A percentile compares a stretch with the other conserved stretches of the same genome.
These are phyloP conservation scores for Cercospora nicotianae DNA, from an alignment of 2,329 filamentous ascomycete genomes.

Conservation along the genomic window DNA sequence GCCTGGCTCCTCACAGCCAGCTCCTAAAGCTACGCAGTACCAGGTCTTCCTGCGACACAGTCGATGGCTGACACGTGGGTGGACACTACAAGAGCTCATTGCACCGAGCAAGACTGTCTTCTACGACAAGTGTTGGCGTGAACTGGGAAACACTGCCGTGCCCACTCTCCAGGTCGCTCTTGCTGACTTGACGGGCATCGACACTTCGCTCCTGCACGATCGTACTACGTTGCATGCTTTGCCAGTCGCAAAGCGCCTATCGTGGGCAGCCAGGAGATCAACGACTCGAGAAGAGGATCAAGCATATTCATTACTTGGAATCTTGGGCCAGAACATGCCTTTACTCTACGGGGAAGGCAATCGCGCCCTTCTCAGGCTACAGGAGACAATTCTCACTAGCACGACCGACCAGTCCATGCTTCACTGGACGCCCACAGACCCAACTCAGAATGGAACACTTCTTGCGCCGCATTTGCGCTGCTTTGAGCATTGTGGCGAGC, in stretches of 20 bases:
- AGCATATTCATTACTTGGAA: conserved; percentile 28
- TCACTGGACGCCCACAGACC: conserved; percentile 13
- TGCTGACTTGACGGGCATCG: conserved; percentile 9
- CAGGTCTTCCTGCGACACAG: background rate
- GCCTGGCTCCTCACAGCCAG: background rate
- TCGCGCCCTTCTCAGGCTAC: conserved; percentile 25
- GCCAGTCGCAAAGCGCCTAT: conserved; percentile 19
- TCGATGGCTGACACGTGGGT: conserved; percentile 27
- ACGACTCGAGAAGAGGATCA: conserved; percentile 27
- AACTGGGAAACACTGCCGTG: background rate
- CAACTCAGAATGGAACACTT: background rate
- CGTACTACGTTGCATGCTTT: background rate
- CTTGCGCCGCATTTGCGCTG: conserved; percentile 1
- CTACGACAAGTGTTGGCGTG: conserved; percentile 19
- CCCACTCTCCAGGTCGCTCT: conserved; percentile 1
- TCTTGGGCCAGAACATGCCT: conserved; percentile 27
- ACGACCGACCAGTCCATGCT: conserved; percentile 28
- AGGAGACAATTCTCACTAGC: conserved; percentile 24
- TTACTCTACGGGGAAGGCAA: conserved; percentile 26
- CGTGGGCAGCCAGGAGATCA: conserved; percentile 21
- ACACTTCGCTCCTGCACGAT: background rate
- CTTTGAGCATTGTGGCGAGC: background rate
- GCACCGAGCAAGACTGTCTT: conserved; percentile 24
- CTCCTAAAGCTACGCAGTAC: conserved; percentile 1
- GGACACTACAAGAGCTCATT: conserved; percentile 32